Base-by-base conservation (phyloP, 176 grass and related monocot genomes). In the Musa schizocarpa region DNA sequence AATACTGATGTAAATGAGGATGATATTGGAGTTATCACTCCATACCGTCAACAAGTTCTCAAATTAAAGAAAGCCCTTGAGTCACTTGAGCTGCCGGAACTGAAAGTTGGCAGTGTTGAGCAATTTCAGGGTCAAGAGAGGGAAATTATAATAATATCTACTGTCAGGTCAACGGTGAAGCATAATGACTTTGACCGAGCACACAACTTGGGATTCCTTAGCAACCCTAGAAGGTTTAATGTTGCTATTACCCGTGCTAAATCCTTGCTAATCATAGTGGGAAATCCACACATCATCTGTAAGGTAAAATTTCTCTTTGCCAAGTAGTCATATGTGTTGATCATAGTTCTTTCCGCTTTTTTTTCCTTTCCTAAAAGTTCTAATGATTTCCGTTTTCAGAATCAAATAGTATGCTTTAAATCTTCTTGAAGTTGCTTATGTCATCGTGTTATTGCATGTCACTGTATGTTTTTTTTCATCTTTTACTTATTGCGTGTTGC, bases 51-150 rank as follows among this genome's bases (percentile, higher is more conserved):
- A 73, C 94, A 98, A 83, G 94, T 93, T 63, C 19, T 73, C 5
- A 92, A 96, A 79, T 82, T 96, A 73, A 92, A 86, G 85, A 88
- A 81, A 51, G 89, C 89, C 69, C 79, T 96, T 2, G 93, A 96
- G 67, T 78, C 59, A 21, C 83, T 90, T 69, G 93, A 91, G 72
- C 89, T 93, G 78, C 76, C 86, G 11, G 90, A 89, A 55, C 72
- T 98, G 80, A 93, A 93, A 69, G 88, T 98, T 0, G 86, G 94
- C 52, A 98, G 90, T 68, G 88, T 98, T 0, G 90, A 93, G 59
- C 94, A 98, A 85, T 98, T 98, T 82, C 90, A 93, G 80, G 94
- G 94, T 9, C 94, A 98, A 75, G 95, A 98, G 72, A 86, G 88
- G 84, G 80, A 98, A 77, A 63, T 93, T 22, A 93, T 98, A 71